phyloP scores from a whole-genome alignment of 345 rosid species.

The Aquilaria malaccensis region DNA sequence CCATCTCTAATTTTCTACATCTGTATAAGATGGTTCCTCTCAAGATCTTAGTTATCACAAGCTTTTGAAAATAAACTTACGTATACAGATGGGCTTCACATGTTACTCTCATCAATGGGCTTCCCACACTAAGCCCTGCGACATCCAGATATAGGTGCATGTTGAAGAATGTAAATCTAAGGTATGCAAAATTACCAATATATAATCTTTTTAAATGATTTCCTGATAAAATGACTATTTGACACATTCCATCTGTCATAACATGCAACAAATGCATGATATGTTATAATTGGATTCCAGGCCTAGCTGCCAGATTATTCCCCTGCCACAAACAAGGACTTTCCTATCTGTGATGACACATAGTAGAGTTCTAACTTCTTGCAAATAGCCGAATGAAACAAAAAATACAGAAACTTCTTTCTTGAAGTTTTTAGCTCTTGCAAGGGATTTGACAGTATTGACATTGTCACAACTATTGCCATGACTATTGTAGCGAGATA shows the following conservation, averaged over 20 bases:
- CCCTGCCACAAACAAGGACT: no score
- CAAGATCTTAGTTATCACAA: slow-evolving; percentile 6
- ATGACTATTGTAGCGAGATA: no score
- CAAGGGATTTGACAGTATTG: no score
- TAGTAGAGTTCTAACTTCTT: no score
- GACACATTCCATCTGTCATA: not conserved
- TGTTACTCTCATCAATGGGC: slow-evolving; percentile 53
- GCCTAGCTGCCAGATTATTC: not conserved
- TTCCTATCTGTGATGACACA: no score
- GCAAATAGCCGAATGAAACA: not conserved
- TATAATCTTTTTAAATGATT: not conserved
- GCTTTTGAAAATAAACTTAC: slow-evolving; percentile 37
- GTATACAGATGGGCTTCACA: slow-evolving; percentile 43
- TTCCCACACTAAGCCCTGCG: slow-evolving; percentile 52
- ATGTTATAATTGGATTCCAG: no score
- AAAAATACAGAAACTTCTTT: not conserved
- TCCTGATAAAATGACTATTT: not conserved
- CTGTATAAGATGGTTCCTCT: no score
- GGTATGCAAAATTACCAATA: slow-evolving; percentile 23
- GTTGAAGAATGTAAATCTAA: slow-evolving; percentile 33
- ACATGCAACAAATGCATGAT: not conserved
- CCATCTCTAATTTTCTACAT: no score
- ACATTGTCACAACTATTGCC: no score
- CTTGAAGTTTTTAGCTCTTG: no score
- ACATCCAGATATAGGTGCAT: slow-evolving; percentile 68